Evolutionary conservation across 257 asterid genomes (phyloP).

Genomic region (Datura wrightii): DNA sequence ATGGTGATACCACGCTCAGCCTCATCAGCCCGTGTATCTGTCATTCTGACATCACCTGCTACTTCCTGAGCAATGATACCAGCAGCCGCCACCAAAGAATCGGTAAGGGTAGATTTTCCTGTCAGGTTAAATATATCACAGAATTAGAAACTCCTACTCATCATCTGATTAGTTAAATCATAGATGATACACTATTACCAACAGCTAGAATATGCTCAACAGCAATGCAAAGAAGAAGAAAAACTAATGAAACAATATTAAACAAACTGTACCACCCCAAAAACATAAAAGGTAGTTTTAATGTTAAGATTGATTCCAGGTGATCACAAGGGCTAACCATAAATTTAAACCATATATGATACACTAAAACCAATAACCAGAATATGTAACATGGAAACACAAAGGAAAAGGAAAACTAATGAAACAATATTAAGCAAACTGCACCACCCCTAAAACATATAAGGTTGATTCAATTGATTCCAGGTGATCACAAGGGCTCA

Average conservation of each 20-base stretch:
- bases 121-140: not conserved
- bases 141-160: not conserved
- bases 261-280: not conserved
- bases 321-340: not conserved
- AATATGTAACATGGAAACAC: not conserved
- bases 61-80: conserved; percentile 60
- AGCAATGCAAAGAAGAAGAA: not conserved
- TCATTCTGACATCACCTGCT: conserved; percentile 57
- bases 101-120: conserved; percentile 57
- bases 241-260: not conserved
- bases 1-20: conserved; percentile 59
- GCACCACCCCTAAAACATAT: not conserved
- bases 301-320: not conserved
- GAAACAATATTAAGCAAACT: not conserved
- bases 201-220: not conserved
- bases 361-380: not conserved
- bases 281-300: not conserved
- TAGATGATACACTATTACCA: not conserved
- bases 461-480: not conserved
- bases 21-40: conserved; percentile 58
- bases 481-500: not conserved
- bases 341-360: not conserved
- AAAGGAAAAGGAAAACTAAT: not conserved
- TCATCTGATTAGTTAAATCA: not conserved
- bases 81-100: conserved; percentile 56